Evolutionary conservation across 352 stramenopile genomes (phyloP).

Genomic region (Globisporangium perplexum): DNA sequence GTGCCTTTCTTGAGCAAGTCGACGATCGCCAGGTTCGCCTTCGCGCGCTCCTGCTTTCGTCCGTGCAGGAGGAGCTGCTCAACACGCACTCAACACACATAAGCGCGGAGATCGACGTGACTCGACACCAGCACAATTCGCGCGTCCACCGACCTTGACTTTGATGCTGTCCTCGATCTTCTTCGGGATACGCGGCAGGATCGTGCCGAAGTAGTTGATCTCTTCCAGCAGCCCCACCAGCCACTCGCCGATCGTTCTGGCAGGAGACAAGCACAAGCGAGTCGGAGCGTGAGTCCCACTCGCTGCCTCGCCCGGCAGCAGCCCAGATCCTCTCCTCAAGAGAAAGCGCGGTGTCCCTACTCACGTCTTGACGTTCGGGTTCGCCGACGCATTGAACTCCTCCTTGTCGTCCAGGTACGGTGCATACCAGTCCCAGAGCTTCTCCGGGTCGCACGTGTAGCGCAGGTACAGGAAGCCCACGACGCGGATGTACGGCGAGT

Average conservation of each 20-base stretch:
- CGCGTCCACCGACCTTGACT: slow-evolving; percentile 65
- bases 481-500: slow-evolving; percentile 95
- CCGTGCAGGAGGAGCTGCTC: slow-evolving; percentile 69
- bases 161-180: slow-evolving; percentile 96
- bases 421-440: slow-evolving; percentile 94
- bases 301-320: background rate
- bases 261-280: slow-evolving; percentile 5
- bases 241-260: slow-evolving; percentile 92
- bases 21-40: slow-evolving; percentile 57
- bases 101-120: no score
- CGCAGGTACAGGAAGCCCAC: slow-evolving; percentile 98
- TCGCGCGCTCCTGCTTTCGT: slow-evolving; percentile 59
- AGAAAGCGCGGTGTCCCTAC: background rate
- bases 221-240: slow-evolving; percentile 88
- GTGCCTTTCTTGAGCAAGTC: slow-evolving; percentile 83
- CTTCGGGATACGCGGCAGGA: slow-evolving; percentile 95
- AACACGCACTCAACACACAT: slow-evolving; percentile 4
- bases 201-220: slow-evolving; percentile 96
- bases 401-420: slow-evolving; percentile 96
- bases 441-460: slow-evolving; percentile 91
- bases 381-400: slow-evolving; percentile 85
- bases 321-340: background rate
- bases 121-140: no score
- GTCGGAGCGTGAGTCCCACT: slow-evolving; percentile 4
- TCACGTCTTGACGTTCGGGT: slow-evolving; percentile 77